Conservation (phyloP, 345 rosid species). For the Arabidopsis thaliana region DNA sequence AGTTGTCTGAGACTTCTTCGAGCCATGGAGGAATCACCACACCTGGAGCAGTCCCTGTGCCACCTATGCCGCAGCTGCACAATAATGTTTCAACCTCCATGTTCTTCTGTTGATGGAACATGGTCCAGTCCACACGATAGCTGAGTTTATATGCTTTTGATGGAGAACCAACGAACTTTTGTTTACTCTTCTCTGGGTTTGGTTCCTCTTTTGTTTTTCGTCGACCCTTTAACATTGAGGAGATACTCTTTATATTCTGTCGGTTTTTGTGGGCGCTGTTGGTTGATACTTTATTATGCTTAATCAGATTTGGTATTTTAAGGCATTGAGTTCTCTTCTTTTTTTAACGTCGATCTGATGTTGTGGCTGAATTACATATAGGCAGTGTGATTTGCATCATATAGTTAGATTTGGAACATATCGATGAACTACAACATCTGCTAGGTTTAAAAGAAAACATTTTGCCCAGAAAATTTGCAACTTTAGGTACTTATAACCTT, state of each 20-base stretch:
- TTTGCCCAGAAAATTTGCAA: not conserved
- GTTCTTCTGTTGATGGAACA: conserved; percentile 69
- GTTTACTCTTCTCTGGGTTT: conserved; percentile 1
- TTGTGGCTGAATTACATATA: not conserved
- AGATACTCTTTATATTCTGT: not conserved
- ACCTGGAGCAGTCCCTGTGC: conserved; percentile 37
- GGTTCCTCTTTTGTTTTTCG: conserved; percentile 10
- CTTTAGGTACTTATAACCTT: no score
- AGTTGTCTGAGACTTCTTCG: conserved; percentile 27
- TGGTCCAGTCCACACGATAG: not conserved
- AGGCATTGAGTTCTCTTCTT: not conserved
- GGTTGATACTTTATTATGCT: not conserved
- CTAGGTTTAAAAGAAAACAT: not conserved
- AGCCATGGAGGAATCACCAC: conserved; percentile 32
- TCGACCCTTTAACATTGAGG: not conserved
- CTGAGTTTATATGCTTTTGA: not conserved
- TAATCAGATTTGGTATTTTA: not conserved
- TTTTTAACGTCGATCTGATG: not conserved
- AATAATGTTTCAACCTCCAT: conserved; percentile 60
- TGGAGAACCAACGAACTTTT: not conserved
- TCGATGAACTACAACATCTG: not conserved
- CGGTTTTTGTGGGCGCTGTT: conserved; percentile 4
- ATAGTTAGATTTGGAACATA: not conserved
- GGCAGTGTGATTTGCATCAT: not conserved
- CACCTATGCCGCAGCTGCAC: conserved; percentile 64